These are phyloP conservation scores for Helianthus annuus DNA, from an alignment of 129 eudicot species.

Conservation along the genomic window DNA sequence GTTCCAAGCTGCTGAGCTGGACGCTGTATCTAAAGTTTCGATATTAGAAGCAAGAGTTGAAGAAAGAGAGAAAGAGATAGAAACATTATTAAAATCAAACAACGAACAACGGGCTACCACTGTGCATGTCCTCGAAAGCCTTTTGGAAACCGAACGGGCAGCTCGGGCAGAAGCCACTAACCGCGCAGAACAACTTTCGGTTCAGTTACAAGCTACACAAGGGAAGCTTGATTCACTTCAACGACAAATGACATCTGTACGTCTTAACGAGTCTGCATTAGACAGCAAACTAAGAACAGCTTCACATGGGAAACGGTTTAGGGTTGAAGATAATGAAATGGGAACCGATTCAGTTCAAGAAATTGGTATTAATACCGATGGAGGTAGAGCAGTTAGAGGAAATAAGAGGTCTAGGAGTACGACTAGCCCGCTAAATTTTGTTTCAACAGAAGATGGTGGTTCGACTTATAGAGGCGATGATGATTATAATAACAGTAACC, in stretches of 20 bases:
- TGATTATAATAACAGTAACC: slow-evolving; percentile 34
- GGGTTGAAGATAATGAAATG: slow-evolving; percentile 72
- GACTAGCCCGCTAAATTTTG: slow-evolving; percentile 38
- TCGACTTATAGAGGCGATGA: slow-evolving; percentile 65
- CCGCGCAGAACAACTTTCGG: slow-evolving; percentile 91
- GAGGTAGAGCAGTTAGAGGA: slow-evolving; percentile 40
- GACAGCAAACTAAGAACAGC: slow-evolving; percentile 78
- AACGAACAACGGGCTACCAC: slow-evolving; percentile 72
- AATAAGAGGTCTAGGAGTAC: slow-evolving; percentile 72
- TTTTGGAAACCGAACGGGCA: slow-evolving; percentile 77
- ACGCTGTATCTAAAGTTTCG: slow-evolving; percentile 66
- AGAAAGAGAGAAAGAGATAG: slow-evolving; percentile 88
- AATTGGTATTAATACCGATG: slow-evolving; percentile 34
- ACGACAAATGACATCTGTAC: slow-evolving; percentile 73
- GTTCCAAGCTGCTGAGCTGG: slow-evolving; percentile 60
- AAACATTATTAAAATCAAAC: slow-evolving; percentile 62
- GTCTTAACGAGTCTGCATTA: slow-evolving; percentile 68
- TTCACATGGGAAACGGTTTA: slow-evolving; percentile 72
- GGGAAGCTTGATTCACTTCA: slow-evolving; percentile 77
- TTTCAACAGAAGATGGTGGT: slow-evolving; percentile 74
- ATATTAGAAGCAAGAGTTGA: slow-evolving; percentile 76
- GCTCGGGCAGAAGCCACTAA: slow-evolving; percentile 90
- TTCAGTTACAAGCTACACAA: slow-evolving; percentile 84
- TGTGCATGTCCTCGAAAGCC: slow-evolving; percentile 68
- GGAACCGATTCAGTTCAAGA: slow-evolving; percentile 78